These are phyloP conservation scores for Sarocladium strictum DNA, from an alignment of 2,329 filamentous ascomycete genomes.

Conservation along the genomic window DNA sequence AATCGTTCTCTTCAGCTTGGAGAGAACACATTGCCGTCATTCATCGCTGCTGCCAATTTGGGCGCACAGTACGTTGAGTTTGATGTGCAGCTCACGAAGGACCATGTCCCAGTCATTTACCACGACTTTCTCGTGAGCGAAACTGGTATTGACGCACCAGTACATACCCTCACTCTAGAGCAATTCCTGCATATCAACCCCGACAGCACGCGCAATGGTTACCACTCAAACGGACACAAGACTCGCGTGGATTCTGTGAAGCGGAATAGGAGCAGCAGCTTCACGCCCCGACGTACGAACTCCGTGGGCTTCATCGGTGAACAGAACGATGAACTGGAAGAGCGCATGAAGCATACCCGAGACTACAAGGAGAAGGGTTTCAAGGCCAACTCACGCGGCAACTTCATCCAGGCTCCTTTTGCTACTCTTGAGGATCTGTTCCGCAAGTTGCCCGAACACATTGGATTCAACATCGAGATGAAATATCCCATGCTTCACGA, in stretches of 20 bases:
- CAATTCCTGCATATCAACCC: conserved; percentile 88
- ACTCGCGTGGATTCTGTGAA: conserved; percentile 4
- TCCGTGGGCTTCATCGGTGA: conserved; percentile 47
- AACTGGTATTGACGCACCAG: conserved; percentile 92
- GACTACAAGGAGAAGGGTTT: conserved; percentile 93
- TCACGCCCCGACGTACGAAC: conserved; percentile 43
- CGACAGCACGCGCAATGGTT: conserved; percentile 30
- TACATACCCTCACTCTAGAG: conserved; percentile 89
- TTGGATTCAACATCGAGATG: conserved; percentile 98
- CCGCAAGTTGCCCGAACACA: conserved; percentile 68
- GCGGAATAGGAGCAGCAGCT: conserved; percentile 30
- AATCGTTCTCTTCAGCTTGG: conserved; percentile 88
- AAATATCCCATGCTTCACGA: conserved; percentile 99
- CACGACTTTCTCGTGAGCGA: conserved; percentile 98
- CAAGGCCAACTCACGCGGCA: conserved; percentile 90
- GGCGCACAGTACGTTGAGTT: conserved; percentile 72
- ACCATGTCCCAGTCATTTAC: conserved; percentile 96
- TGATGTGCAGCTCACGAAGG: conserved; percentile 97
- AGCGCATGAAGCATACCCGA: conserved; percentile 94
- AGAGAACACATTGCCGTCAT: conserved; percentile 92
- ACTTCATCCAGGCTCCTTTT: conserved; percentile 93
- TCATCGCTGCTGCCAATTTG: conserved; percentile 91
- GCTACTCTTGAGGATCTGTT: conserved; percentile 94
- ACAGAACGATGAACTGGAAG: conserved; percentile 42
- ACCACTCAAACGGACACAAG: background rate